Evolutionary conservation across 495 filamentous ascomycete species (phyloP), one percentile per base, ranked within the genome.

Genomic region (Podospora pseudopauciseta): DNA sequence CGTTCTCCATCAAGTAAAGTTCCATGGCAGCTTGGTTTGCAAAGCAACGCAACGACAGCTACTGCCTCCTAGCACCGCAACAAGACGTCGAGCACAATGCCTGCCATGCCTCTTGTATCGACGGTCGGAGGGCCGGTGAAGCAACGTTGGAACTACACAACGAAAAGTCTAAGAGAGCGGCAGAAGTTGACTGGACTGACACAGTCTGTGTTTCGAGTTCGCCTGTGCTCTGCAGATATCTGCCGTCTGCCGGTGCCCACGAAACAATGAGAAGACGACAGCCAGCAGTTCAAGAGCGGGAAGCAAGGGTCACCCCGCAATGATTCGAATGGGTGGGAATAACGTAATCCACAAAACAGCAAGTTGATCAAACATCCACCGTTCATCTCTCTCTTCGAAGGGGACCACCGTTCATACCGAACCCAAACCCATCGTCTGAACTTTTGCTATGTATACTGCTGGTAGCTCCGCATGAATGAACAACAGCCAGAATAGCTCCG

Each of bases 291-390:
- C 54, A 6, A 20, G 60, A 60, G 44, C 71, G 69, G 69, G 68
- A 72, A 64, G 68, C 74, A 74, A 67, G 72, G 74, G 63, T 34
- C 68, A 71, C 73, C 75, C 75, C 75, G 70, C 73, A 77, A 75
- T 71, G 70, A 73, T 69, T 67, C 58, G 27, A 63, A 39, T 28
- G 56, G 63, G 39, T 72, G 73, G 49, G 71, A 72, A 73, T 70
- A 77, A 72, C 73, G 70, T 72, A 73, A 75, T 65, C 65, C 63
- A 26, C 26, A 63, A 64, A 9, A 53, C 26, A 65, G 32, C 30
- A 53, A 59, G 75, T 27, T 55, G 73, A 77, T 77, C 75, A 77
- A 77, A 75, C 73, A 26, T 27, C 28, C 73, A 26, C 27, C 28
- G 66, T 70, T 70, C 69, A 76, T 70, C 65, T 67, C 67, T 68